phyloP scores from a whole-genome alignment of 495 filamentous ascomycete species.

The Cercophora sp. region DNA sequence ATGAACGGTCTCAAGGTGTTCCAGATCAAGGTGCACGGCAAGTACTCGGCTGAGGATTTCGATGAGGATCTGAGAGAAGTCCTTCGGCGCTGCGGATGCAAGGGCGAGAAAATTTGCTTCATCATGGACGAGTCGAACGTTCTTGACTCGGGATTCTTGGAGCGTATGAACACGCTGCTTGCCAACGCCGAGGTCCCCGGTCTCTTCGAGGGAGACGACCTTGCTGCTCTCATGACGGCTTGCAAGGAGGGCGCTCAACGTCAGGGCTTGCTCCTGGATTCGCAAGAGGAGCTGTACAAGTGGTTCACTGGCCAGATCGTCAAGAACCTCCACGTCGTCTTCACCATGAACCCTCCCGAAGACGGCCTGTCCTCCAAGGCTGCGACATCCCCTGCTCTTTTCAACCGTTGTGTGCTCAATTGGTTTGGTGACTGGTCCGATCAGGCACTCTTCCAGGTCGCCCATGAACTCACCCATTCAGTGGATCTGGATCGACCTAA shows the following conservation, averaged over 20 bases:
- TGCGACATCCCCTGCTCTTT: conserved; percentile 92
- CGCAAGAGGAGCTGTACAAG: conserved; percentile 97
- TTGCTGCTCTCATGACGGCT: conserved; percentile 92
- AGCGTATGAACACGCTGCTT: conserved; percentile 97
- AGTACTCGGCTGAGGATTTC: conserved; percentile 97
- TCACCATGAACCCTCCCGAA: conserved; percentile 99
- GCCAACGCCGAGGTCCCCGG: conserved; percentile 98
- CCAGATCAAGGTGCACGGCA: conserved; percentile 99
- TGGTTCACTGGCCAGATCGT: conserved; percentile 99
- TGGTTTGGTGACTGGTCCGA: conserved; percentile 99
- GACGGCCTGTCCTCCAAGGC: conserved; percentile 93
- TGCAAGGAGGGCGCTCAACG: conserved; percentile 98
- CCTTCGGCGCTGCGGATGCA: conserved; percentile 88
- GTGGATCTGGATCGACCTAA: conserved; percentile 86
- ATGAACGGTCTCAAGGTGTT: conserved; percentile 99
- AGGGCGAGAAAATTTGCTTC: conserved; percentile 99
- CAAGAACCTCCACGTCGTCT: conserved; percentile 97
- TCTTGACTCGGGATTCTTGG: conserved; percentile 94
- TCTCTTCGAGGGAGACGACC: conserved; percentile 96
- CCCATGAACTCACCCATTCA: conserved; percentile 89
- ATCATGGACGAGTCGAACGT: conserved; percentile 99
- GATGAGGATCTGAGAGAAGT: conserved; percentile 95
- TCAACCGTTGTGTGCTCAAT: conserved; percentile 98
- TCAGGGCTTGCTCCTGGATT: conserved; percentile 91
- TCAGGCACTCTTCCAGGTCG: conserved; percentile 97